phyloP scores from a whole-genome alignment of 2,329 filamentous ascomycete species.

The Epichloe sibirici region DNA sequence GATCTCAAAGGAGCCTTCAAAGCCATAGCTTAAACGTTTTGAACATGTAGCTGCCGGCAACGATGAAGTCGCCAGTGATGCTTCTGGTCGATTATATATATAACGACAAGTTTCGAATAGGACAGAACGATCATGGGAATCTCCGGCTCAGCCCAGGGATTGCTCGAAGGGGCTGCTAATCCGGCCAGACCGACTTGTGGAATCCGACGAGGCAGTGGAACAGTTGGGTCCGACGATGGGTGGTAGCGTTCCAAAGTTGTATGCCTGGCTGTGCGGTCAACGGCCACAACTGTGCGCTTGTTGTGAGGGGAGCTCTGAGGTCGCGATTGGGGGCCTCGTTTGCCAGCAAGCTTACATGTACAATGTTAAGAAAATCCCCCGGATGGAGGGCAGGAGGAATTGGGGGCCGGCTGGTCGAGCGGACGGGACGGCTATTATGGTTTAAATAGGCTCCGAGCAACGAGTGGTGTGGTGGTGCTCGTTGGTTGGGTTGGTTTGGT shows the following conservation, averaged over 20 bases:
- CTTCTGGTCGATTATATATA: neutral
- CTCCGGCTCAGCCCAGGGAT: slow-evolving; percentile 11
- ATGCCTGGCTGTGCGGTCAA: slow-evolving; percentile 2
- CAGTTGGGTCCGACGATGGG: slow-evolving; percentile 1
- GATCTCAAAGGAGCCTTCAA: slow-evolving; percentile 45
- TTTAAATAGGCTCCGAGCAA: slow-evolving; percentile 14
- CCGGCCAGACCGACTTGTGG: neutral
- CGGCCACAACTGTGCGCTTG: slow-evolving; percentile 1
- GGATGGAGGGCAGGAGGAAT: slow-evolving; percentile 8
- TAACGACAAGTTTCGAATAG: neutral
- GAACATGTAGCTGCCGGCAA: neutral
- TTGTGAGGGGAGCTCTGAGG: slow-evolving; percentile 8
- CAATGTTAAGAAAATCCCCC: slow-evolving; percentile 10
- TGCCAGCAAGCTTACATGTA: slow-evolving; percentile 12
- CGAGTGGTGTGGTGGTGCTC: slow-evolving; percentile 13
- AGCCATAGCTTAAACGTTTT: slow-evolving; percentile 17
- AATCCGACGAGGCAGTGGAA: neutral
- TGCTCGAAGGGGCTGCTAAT: neutral
- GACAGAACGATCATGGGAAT: slow-evolving; percentile 4
- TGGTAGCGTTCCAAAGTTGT: neutral
- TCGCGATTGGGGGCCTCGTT: slow-evolving; percentile 11
- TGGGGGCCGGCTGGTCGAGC: slow-evolving; percentile 11
- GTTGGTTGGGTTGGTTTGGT: slow-evolving; percentile 1
- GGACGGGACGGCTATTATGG: slow-evolving; percentile 19
- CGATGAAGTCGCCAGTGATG: neutral